Conservation (phyloP, 148 eudicot species). For the Camellia granthamiana region DNA sequence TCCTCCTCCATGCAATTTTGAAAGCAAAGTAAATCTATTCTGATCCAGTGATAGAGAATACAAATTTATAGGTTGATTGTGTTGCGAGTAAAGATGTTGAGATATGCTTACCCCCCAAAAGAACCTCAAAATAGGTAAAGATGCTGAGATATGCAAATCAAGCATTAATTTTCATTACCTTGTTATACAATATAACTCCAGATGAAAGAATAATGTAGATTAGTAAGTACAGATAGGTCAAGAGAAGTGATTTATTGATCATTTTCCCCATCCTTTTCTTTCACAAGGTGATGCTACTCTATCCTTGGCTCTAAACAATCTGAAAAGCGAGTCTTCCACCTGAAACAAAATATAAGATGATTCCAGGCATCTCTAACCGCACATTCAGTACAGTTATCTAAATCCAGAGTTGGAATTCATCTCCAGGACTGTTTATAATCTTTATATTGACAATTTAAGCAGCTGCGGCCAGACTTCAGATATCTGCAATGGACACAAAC, state of each 20-base stretch:
- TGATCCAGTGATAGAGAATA: too few relatives aligned
- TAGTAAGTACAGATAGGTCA: slow-evolving; percentile 75
- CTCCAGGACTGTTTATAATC: slow-evolving; percentile 9
- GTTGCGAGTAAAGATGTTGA: neutral
- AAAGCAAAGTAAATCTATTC: neutral
- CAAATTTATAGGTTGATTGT: neutral
- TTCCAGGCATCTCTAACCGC: slow-evolving; percentile 8
- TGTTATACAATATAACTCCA: slow-evolving; percentile 92
- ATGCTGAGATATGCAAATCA: neutral
- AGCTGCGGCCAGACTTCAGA: neutral
- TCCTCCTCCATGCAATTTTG: neutral
- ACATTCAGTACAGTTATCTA: neutral
- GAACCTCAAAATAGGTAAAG: neutral
- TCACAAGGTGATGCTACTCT: slow-evolving; percentile 12
- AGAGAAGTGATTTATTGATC: slow-evolving; percentile 64
- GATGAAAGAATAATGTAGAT: slow-evolving; percentile 86
- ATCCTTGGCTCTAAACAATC: slow-evolving; percentile 11
- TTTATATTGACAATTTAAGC: neutral
- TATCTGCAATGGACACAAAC: slow-evolving; percentile 12
- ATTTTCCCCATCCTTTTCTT: slow-evolving; percentile 30
- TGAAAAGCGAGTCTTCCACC: slow-evolving; percentile 7
- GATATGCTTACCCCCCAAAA: neutral
- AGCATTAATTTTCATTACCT: slow-evolving; percentile 40
- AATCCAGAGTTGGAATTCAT: neutral
- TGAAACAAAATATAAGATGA: slow-evolving; percentile 9